Conservation (phyloP, 345 rosid genomes). For the Adansonia digitata region DNA sequence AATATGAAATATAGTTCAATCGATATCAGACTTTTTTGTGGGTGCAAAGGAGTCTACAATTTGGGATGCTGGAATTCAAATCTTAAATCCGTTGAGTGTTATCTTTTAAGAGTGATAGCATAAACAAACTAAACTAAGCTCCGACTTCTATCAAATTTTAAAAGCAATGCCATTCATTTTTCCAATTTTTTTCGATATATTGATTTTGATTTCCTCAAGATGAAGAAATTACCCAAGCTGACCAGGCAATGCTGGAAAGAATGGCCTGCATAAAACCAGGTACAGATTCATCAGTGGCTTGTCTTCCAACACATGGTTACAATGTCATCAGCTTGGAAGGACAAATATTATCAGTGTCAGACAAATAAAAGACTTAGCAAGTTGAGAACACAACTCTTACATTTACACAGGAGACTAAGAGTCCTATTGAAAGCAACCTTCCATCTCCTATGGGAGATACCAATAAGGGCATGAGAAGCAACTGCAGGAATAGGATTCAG, state of each 20-base stretch:
- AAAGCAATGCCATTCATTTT: not conserved
- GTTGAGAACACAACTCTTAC: conserved; percentile 27
- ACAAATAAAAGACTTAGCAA: not conserved
- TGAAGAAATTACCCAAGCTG: conserved; percentile 61
- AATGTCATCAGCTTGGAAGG: not conserved
- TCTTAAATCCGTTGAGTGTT: too few relatives aligned
- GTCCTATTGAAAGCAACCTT: conserved; percentile 69
- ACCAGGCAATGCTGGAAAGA: conserved; percentile 70
- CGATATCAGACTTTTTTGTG: too few relatives aligned
- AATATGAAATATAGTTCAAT: too few relatives aligned
- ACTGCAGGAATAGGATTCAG: conserved; percentile 36
- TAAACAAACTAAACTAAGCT: not conserved
- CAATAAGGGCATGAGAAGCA: conserved; percentile 62
- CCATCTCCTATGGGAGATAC: conserved; percentile 53
- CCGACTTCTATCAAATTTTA: not conserved
- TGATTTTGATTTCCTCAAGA: not conserved
- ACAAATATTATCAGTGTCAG: too few relatives aligned
- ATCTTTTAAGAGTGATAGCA: too few relatives aligned
- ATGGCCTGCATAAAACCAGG: conserved; percentile 43
- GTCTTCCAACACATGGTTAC: not conserved
- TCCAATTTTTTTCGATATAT: not conserved
- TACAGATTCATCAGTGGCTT: conserved; percentile 1
- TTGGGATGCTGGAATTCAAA: too few relatives aligned
- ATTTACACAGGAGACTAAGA: conserved; percentile 35
- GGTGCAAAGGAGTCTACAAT: too few relatives aligned